Percentiles rank a stretch among this genome's conserved stretches.
These are phyloP conservation scores for Saccharomyces mikatae DNA, from an alignment of 805 yeast genomes.

Conservation along the genomic window DNA sequence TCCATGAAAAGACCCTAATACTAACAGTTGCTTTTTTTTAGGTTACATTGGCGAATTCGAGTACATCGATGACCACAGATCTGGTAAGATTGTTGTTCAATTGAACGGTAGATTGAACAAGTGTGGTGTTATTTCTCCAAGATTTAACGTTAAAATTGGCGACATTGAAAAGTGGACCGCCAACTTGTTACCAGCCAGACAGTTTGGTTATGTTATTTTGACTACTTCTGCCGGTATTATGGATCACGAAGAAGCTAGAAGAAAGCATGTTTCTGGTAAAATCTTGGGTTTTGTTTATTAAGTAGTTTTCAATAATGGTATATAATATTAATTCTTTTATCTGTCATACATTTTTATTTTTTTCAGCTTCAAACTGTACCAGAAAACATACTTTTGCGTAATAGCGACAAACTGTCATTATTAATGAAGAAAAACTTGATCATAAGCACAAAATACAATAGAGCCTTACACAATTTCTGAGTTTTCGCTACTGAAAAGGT, in stretches of 20 bases:
- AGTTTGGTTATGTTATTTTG: constrained; percentile 93
- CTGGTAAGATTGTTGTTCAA: constrained; percentile 94
- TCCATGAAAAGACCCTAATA: not conserved
- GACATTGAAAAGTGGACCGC: constrained; percentile 98
- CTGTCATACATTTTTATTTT: not conserved
- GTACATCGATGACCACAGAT: constrained; percentile 97
- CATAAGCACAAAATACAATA: not conserved
- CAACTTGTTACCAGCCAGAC: constrained; percentile 97
- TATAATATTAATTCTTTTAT: not conserved
- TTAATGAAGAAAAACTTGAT: not conserved
- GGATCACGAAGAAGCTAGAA: constrained; percentile 99
- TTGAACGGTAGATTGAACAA: constrained; percentile 96
- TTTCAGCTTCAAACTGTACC: not conserved
- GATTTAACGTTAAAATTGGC: constrained; percentile 90
- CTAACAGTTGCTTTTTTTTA: constrained; percentile 11
- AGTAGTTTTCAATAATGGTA: constrained; percentile 4
- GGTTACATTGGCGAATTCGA: constrained; percentile 95
- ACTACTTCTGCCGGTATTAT: constrained; percentile 99
- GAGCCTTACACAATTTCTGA: not conserved
- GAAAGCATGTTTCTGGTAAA: constrained; percentile 99
- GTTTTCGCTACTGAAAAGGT: not conserved
- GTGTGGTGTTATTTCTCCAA: constrained; percentile 97
- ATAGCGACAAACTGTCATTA: not conserved
- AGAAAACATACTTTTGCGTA: not conserved
- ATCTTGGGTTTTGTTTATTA: constrained; percentile 95